Evolutionary conservation across 2,329 filamentous ascomycete species (phyloP), one percentile per base, ranked within the genome.

Genomic region (Orbilia oligospora): DNA sequence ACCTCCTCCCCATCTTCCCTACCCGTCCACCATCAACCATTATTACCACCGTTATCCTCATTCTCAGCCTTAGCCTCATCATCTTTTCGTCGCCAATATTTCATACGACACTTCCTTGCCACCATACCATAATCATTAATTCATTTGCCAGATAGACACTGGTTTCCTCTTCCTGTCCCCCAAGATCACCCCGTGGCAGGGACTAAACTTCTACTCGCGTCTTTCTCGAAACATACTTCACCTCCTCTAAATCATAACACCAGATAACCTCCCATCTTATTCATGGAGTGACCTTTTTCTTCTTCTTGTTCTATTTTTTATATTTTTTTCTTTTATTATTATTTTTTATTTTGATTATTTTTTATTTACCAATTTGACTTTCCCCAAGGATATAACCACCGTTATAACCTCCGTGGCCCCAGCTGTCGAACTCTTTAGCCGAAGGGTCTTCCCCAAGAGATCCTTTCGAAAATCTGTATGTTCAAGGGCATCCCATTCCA

Each of bases 241-340:
- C 18, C 27, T 8, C 49, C 38, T 22, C 22, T 8, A 49, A 24
- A 46, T 16, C 38, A 38, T 18, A 12, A 16, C 27, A 14, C 30
- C 22, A 14, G 18, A 64, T 44, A 55, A 63, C 1, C 51, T 38
- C 48, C 65, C 36, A n/a, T n/a, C 8, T 44, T 49, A 56, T 58
- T n/a, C 12, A 69, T 69, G 71, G 65, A 76, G 65, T 69, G 65
- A 30, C 24, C n/a, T n/a, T n/a, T n/a, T n/a, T n/a, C n/a, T n/a
- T n/a, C n/a, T n/a, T n/a, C n/a, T n/a, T n/a, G n/a, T n/a, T n/a
- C n/a, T n/a, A n/a, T n/a, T n/a, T n/a, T n/a, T n/a, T n/a, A n/a
- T n/a, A n/a, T n/a, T n/a, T n/a, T n/a, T n/a, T n/a, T n/a, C n/a
- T n/a, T n/a, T n/a, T n/a, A n/a, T n/a, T n/a, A n/a, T n/a, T n/a